Base-by-base conservation (phyloP, 768 basidiomycete species). In the Jaapia argillacea region DNA sequence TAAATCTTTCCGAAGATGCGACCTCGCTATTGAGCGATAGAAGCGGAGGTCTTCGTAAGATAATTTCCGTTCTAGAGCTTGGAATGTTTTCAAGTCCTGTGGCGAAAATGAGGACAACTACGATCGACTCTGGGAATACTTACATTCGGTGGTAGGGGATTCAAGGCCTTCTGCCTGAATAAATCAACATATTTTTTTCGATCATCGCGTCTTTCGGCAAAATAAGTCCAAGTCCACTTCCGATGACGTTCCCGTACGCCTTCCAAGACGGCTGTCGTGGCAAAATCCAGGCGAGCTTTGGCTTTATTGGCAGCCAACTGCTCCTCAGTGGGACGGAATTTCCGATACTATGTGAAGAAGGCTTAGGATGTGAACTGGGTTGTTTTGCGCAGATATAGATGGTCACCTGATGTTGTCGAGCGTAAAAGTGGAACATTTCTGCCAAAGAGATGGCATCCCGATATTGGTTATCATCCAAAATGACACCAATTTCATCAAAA, bases 341-440 rank as follows among this genome's bases (percentile, higher is more conserved):
- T 82, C 47, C 77, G 82, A 64, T 98, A 98, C 84, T 91, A 58
- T 26, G 25, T 12, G 43, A 5, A 42, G 13, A n/a, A 37, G 43
- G 36, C 4, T 24, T 22, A 14, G 16, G 18, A 31, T 35, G 14
- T 6, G 16, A 6, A 13, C 13, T 22, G 23, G 5, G 16, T 46
- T 16, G 20, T 45, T 24, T 26, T 16, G 37, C 36, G 35, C 22
- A 54, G 16, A 24, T 42, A 33, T n/a, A n/a, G n/a, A n/a, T n/a
- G 35, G 61, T 55, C 56, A 86, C 85, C 71, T 86, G 84, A 48
- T 77, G 78, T 53, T 81, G 81, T 42, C 96, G 79, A 37, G 82
- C 74, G 61, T 94, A 96, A 47, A 97, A 83, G 59, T 98, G 94
- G 62, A 94, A 96, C 75, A 97, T 91, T 59, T 98, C 93, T 47